Percentiles rank a stretch among this genome's conserved stretches.
Conservation (phyloP, 1,284 basidiomycete species). For the Rhodotorula glutinis region DNA sequence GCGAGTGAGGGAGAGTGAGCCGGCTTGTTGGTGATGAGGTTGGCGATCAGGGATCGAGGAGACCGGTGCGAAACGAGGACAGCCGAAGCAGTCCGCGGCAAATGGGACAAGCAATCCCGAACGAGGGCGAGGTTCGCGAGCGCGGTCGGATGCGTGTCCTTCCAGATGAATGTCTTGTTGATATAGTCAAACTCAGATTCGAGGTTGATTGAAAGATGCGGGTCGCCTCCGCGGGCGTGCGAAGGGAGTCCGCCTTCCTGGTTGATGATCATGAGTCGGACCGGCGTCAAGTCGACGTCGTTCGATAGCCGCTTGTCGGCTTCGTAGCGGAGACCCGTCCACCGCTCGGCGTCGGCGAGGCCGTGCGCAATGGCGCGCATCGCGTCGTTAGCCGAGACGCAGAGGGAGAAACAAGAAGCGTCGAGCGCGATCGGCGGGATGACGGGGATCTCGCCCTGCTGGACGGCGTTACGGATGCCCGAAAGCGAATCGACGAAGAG, state of each 20-base stretch:
- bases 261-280: slow-evolving; percentile 96
- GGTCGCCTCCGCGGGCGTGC: slow-evolving; percentile 88
- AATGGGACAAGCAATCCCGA: slow-evolving; percentile 80
- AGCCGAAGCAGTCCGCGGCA: slow-evolving; percentile 89
- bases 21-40: slow-evolving; percentile 97
- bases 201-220: slow-evolving; percentile 94
- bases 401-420: slow-evolving; percentile 78
- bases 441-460: slow-evolving; percentile 91
- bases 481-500: slow-evolving; percentile 42
- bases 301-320: slow-evolving; percentile 31
- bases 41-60: slow-evolving; percentile 89
- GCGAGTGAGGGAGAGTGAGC: slow-evolving; percentile 92
- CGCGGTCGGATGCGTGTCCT: slow-evolving; percentile 74
- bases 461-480: slow-evolving; percentile 77
- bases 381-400: slow-evolving; percentile 85
- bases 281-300: slow-evolving; percentile 56
- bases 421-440: slow-evolving; percentile 92
- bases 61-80: slow-evolving; percentile 97
- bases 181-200: slow-evolving; percentile 85
- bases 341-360: slow-evolving; percentile 58
- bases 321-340: slow-evolving; percentile 38
- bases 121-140: slow-evolving; percentile 84
- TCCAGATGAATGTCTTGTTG: slow-evolving; percentile 84
- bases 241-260: slow-evolving; percentile 95
- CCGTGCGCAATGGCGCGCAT: slow-evolving; percentile 82